Conservation (phyloP, 164 flowering plant genomes). For the Vitis riparia region DNA sequence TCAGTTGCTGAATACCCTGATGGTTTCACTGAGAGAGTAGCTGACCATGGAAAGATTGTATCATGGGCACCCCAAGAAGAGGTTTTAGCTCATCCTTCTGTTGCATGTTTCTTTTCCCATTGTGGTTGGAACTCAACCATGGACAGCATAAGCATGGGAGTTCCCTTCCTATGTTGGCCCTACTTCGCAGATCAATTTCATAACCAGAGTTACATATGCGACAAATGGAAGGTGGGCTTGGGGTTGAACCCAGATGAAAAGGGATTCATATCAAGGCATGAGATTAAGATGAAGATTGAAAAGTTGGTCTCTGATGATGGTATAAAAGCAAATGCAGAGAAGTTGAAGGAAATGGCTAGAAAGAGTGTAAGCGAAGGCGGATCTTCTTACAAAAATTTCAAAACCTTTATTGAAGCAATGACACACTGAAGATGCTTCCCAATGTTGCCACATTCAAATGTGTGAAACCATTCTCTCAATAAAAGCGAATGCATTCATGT, state of each 20-base stretch:
- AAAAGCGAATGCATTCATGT: too few relatives aligned
- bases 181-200: constrained; percentile 23
- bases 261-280: constrained; percentile 20
- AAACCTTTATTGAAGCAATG: too few relatives aligned
- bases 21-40: background rate
- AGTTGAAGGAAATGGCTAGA: too few relatives aligned
- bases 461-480: too few relatives aligned
- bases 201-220: constrained; percentile 19
- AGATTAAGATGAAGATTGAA: constrained; percentile 24
- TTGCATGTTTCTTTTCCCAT: constrained; percentile 3
- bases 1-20: background rate
- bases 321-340: too few relatives aligned
- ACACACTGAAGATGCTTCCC: too few relatives aligned
- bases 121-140: background rate
- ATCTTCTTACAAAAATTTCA: too few relatives aligned
- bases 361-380: too few relatives aligned
- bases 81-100: constrained; percentile 8
- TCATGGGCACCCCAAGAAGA: constrained; percentile 9
- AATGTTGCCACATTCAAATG: too few relatives aligned
- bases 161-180: constrained; percentile 30
- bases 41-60: constrained; percentile 6
- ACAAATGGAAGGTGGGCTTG: constrained; percentile 27
- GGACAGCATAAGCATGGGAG: constrained; percentile 12
- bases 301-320: too few relatives aligned
- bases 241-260: constrained; percentile 17